These are phyloP conservation scores for Hirschioporus abietinus DNA, from an alignment of 768 basidiomycete species.

Conservation along the genomic window DNA sequence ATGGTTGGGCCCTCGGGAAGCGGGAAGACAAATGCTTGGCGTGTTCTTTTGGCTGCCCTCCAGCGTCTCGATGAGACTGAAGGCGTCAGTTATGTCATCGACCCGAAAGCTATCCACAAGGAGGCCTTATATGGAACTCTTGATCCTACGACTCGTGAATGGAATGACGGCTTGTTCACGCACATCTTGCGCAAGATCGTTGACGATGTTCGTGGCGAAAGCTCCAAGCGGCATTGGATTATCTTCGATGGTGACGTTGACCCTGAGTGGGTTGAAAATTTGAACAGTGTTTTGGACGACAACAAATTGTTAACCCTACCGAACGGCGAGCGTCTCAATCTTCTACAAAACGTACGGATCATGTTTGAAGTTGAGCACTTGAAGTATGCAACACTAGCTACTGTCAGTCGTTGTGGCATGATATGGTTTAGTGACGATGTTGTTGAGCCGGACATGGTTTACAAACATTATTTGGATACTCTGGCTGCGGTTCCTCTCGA, in stretches of 20 bases:
- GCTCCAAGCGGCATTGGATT: conserved; percentile 96
- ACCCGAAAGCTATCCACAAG: conserved; percentile 99
- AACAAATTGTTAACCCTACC: conserved; percentile 96
- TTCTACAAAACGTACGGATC: conserved; percentile 95
- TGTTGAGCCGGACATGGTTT: conserved; percentile 87
- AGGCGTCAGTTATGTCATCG: conserved; percentile 93
- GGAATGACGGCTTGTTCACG: conserved; percentile 99
- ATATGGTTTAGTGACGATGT: conserved; percentile 99
- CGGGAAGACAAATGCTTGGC: conserved; percentile 97
- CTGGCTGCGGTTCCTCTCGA: conserved; percentile 74
- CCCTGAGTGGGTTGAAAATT: conserved; percentile 99
- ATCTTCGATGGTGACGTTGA: conserved; percentile 99
- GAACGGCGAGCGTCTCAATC: conserved; percentile 95
- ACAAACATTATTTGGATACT: conserved; percentile 78
- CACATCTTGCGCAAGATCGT: conserved; percentile 97
- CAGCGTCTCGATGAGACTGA: conserved; percentile 89
- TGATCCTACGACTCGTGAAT: conserved; percentile 95
- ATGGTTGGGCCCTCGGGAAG: conserved; percentile 98
- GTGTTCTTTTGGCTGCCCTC: conserved; percentile 83
- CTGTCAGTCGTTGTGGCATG: conserved; percentile 99
- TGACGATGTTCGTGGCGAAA: conserved; percentile 97
- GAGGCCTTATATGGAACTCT: conserved; percentile 96
- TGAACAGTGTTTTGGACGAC: conserved; percentile 99
- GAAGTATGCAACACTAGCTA: conserved; percentile 93
- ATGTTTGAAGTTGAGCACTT: conserved; percentile 99